Percentiles rank a stretch among this genome's conserved stretches.
Evolutionary conservation across 139 green algal species (phyloP).

Genomic region (Chloropicon primus): DNA sequence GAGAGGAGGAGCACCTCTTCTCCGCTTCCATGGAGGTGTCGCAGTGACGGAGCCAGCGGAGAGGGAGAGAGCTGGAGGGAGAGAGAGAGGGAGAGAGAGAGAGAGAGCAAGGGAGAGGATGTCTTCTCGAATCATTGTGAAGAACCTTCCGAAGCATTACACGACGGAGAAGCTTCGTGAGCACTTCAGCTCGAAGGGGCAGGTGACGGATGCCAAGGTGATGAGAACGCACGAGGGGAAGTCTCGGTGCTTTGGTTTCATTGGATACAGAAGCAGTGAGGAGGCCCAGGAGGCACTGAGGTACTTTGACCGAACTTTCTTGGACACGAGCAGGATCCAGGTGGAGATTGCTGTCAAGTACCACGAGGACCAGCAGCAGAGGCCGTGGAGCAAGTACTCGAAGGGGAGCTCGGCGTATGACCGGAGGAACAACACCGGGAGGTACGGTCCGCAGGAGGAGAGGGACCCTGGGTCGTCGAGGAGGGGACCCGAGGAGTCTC

Average conservation of each 20-base stretch:
- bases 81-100: too few relatives aligned
- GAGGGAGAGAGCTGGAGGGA: too few relatives aligned
- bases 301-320: slow-evolving; percentile 82
- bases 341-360: slow-evolving; percentile 62
- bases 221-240: slow-evolving; percentile 71
- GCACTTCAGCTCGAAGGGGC: slow-evolving; percentile 68
- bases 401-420: slow-evolving; percentile 19
- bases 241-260: slow-evolving; percentile 84
- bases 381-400: slow-evolving; percentile 84
- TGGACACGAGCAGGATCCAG: slow-evolving; percentile 64
- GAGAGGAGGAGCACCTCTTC: too few relatives aligned
- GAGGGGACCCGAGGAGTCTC: background rate
- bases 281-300: slow-evolving; percentile 53
- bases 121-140: slow-evolving; percentile 36
- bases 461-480: background rate
- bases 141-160: slow-evolving; percentile 82
- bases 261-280: slow-evolving; percentile 67
- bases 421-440: background rate
- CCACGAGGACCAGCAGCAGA: slow-evolving; percentile 24
- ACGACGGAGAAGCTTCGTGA: slow-evolving; percentile 62
- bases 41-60: too few relatives aligned
- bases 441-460: background rate
- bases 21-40: too few relatives aligned
- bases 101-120: too few relatives aligned
- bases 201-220: slow-evolving; percentile 92